Evolutionary conservation across 768 basidiomycete species (phyloP).

Genomic region (Pisolithus tinctorius): DNA sequence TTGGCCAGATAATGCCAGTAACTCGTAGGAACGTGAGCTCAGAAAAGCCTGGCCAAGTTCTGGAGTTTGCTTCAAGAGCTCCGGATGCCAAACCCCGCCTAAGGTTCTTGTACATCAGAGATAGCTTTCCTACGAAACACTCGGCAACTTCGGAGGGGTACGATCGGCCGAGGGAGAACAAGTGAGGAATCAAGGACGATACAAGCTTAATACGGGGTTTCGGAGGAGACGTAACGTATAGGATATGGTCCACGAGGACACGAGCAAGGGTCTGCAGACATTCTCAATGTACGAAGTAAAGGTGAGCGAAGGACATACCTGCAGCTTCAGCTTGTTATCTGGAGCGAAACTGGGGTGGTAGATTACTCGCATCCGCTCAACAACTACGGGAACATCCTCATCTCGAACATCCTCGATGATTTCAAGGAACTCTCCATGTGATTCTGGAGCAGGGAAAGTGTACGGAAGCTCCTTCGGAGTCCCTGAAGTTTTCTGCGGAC

Average conservation of each 20-base stretch:
- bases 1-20: constrained; percentile 82
- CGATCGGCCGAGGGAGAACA: constrained; percentile 68
- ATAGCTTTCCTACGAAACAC: constrained; percentile 74
- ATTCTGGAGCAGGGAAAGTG: constrained; percentile 84
- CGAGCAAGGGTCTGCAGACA: constrained; percentile 54
- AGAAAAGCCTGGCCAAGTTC: constrained; percentile 83
- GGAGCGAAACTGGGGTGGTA: constrained; percentile 90
- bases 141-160: constrained; percentile 79
- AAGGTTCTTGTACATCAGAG: constrained; percentile 92
- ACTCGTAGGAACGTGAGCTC: constrained; percentile 80
- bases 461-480: constrained; percentile 71
- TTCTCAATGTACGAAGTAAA: not conserved
- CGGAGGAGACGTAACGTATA: constrained; percentile 65
- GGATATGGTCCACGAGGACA: constrained; percentile 83
- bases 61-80: constrained; percentile 49
- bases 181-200: constrained; percentile 65
- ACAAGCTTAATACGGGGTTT: constrained; percentile 54
- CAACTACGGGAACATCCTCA: constrained; percentile 66
- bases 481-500: constrained; percentile 24
- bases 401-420: constrained; percentile 69
- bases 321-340: constrained; percentile 88
- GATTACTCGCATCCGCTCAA: constrained; percentile 85
- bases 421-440: constrained; percentile 85
- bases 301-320: constrained; percentile 44
- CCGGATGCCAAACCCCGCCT: constrained; percentile 73